These are phyloP conservation scores for Penicillium nucicola DNA, from an alignment of 495 filamentous ascomycete genomes.

Conservation along the genomic window DNA sequence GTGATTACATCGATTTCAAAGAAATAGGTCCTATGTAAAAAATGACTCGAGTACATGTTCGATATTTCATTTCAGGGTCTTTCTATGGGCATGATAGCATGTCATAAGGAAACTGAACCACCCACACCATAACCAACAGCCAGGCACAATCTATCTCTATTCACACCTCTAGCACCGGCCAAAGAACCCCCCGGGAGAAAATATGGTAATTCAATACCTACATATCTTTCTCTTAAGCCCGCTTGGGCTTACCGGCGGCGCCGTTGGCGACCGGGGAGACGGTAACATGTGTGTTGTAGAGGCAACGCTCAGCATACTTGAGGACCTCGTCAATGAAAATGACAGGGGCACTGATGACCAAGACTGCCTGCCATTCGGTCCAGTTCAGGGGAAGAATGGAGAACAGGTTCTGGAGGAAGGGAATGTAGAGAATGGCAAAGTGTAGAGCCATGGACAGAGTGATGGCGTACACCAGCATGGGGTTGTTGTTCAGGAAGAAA, in stretches of 20 bases:
- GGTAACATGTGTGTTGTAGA: slow-evolving; percentile 36
- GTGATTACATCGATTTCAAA: no score
- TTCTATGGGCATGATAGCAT: slow-evolving; percentile 18
- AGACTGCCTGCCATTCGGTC: slow-evolving; percentile 91
- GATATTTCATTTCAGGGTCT: slow-evolving; percentile 7
- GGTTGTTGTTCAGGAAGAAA: slow-evolving; percentile 92
- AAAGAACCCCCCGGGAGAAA: not conserved
- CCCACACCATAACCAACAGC: no score
- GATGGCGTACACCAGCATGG: slow-evolving; percentile 95
- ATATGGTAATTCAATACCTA: not conserved
- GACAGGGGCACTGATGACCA: slow-evolving; percentile 85
- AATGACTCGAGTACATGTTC: no score
- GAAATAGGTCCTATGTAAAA: no score
- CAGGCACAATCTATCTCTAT: slow-evolving; percentile 24
- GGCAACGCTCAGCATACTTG: slow-evolving; percentile 74
- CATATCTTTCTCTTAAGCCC: slow-evolving; percentile 25
- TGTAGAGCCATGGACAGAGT: slow-evolving; percentile 92
- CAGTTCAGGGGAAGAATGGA: slow-evolving; percentile 84
- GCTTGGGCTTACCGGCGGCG: slow-evolving; percentile 36
- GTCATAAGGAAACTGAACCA: slow-evolving; percentile 1
- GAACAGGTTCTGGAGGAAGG: slow-evolving; percentile 85
- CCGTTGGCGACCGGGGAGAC: slow-evolving; percentile 24
- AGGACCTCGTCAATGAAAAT: slow-evolving; percentile 88
- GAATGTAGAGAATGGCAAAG: slow-evolving; percentile 90
- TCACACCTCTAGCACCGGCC: slow-evolving; percentile 1